phyloP scores from a whole-genome alignment of 306 rosid genomes.

The Dryas drummondii region DNA sequence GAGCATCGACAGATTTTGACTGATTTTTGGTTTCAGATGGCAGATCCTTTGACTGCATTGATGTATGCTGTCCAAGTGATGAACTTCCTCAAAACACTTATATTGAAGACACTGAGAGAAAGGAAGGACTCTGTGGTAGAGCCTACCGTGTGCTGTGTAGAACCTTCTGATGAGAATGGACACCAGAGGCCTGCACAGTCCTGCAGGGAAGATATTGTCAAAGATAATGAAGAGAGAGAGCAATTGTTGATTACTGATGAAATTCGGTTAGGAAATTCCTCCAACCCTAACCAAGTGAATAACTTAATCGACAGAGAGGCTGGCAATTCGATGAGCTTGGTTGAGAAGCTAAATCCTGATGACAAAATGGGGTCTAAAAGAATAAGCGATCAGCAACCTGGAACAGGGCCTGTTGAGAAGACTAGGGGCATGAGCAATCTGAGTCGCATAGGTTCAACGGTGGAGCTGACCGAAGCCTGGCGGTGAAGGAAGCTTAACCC shows the following conservation, averaged over 20 bases:
- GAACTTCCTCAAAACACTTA: constrained; percentile 77
- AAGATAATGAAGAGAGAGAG: constrained; percentile 41
- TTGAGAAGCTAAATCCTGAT: constrained; percentile 36
- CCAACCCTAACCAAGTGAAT: constrained; percentile 25
- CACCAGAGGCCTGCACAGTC: constrained; percentile 43
- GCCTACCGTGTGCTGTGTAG: constrained; percentile 31
- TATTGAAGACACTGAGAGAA: constrained; percentile 53
- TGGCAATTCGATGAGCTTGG: constrained; percentile 29
- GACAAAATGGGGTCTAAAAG: constrained; percentile 40
- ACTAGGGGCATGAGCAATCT: constrained; percentile 46
- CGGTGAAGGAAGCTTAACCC: constrained; percentile 42
- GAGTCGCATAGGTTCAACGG: constrained; percentile 46
- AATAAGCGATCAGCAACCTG: constrained; percentile 36
- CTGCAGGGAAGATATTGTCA: constrained; percentile 33
- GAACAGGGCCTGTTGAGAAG: constrained; percentile 41
- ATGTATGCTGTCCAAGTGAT: constrained; percentile 91
- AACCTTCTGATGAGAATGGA: constrained; percentile 60
- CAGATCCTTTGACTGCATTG: constrained; percentile 83
- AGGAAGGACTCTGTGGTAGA: constrained; percentile 59
- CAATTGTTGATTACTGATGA: constrained; percentile 30
- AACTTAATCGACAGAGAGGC: constrained; percentile 37
- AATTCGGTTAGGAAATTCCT: constrained; percentile 31
- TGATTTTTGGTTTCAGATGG: constrained; percentile 60
- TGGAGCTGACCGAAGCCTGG: constrained; percentile 66
- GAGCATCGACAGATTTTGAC: constrained; percentile 12